Base-by-base conservation (phyloP, 164 flowering plant genomes). In the Vitis labrusca region DNA sequence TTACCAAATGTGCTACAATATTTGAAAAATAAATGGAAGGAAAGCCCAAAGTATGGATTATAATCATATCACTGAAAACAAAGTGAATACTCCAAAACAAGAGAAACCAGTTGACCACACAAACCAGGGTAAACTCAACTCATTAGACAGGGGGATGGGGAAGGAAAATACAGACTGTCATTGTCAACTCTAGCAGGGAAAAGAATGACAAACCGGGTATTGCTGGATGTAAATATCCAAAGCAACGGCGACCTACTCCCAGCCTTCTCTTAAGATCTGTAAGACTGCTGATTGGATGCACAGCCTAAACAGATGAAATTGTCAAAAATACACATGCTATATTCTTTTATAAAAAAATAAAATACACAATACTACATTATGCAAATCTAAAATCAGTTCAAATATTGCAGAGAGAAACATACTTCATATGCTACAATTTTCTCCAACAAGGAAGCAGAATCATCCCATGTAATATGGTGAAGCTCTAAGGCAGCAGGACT, bases 401-500 rank as follows among this genome's bases (percentile, higher is more conserved):
- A 48, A 55, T 3, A 19, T 9, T 5, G 51, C 7, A 54, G 48
- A 71, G 60, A 68, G 50, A 71, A 70, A 15, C 50, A 52, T 3
- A 87, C 97, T 86, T 94, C 98, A 78, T 92, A 89, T 50, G 94
- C 93, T 8, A 94, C 98, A 80, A 94, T 92, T 71, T 91, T 91
- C 81, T 94, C 98, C 74, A 92, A 83, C 82, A 94, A 84, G 66
- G 97, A 94, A 67, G 98, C 98, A 77, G 98, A 79, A 81, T 92
- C 91, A 81, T 91, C 89, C 98, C 98, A 94, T n/a, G 98, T 94
- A 60, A 94, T 88, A 27, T 78, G 89, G 71, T 89, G 90, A 80
- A 94, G 98, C 86, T 92, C 91, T 72, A 94, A 85, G 15, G 92
- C 86, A 72, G 97, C 97, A 68, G 98, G 98, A 76, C 91, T 92